Conservation (phyloP, 1,139 yeast species). For the Geotrichum reessii region DNA sequence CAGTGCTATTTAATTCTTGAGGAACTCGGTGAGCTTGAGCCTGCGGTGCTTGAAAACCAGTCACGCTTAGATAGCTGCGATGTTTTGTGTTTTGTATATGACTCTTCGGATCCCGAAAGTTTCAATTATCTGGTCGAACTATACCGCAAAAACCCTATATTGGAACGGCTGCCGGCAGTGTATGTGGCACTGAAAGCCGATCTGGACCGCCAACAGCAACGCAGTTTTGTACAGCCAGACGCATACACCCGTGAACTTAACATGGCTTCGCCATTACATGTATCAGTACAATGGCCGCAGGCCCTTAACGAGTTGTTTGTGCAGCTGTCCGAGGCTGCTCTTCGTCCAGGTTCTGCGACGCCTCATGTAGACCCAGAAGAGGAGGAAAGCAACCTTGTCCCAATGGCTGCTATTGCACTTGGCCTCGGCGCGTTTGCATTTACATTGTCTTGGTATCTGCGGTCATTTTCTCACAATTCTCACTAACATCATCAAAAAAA, state of each 20-base stretch:
- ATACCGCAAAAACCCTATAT: conserved; percentile 49
- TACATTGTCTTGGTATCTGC: conserved; percentile 20
- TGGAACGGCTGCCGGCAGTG: conserved; percentile 72
- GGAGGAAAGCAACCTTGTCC: conserved; percentile 45
- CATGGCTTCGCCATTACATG: conserved; percentile 76
- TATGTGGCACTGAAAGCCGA: conserved; percentile 94
- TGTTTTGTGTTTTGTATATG: conserved; percentile 82
- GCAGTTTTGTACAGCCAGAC: conserved; percentile 83
- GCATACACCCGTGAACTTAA: conserved; percentile 63
- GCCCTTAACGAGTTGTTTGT: conserved; percentile 80
- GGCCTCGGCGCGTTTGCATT: conserved; percentile 22
- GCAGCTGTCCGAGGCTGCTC: conserved; percentile 85
- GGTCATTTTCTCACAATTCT: conserved; percentile 8
- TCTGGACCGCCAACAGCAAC: conserved; percentile 87
- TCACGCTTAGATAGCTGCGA: conserved; percentile 79
- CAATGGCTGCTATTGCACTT: conserved; percentile 32
- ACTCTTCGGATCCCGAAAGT: conserved; percentile 92
- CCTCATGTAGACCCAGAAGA: conserved; percentile 74
- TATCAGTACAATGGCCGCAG: conserved; percentile 83
- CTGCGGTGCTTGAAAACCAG: conserved; percentile 70
- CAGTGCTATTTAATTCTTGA: conserved; percentile 88
- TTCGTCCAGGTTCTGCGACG: conserved; percentile 68
- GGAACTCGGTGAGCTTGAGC: conserved; percentile 82
- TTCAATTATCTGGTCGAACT: conserved; percentile 75
- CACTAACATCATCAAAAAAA: not conserved